Percentiles rank a stretch among this genome's conserved stretches.
These are phyloP conservation scores for Solanum peruvianum DNA, from an alignment of 257 asterid species.

Conservation along the genomic window DNA sequence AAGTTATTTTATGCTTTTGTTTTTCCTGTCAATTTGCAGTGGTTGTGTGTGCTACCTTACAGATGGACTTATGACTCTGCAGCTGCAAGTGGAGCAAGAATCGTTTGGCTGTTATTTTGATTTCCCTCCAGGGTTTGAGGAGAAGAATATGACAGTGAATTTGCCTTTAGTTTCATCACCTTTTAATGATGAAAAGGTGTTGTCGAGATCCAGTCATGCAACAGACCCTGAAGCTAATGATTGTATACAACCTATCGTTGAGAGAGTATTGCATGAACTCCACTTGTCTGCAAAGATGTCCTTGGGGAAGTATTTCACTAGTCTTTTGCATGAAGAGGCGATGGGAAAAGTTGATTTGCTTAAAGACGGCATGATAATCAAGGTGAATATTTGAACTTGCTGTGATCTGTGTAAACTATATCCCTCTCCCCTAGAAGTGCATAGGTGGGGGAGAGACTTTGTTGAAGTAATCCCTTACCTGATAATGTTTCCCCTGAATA, in stretches of 20 bases:
- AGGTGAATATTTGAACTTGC: constrained; percentile 29
- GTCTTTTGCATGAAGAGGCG: constrained; percentile 60
- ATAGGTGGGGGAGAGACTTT: not conserved
- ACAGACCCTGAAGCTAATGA: constrained; percentile 9
- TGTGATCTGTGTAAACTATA: not conserved
- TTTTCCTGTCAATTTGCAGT: constrained; percentile 1
- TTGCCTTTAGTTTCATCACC: constrained; percentile 13
- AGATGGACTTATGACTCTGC: constrained; percentile 19
- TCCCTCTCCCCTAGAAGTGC: not conserved
- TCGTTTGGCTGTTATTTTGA: constrained; percentile 38
- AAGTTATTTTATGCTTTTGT: constrained; percentile 14
- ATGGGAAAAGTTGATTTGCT: constrained; percentile 23
- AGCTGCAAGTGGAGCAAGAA: constrained; percentile 38
- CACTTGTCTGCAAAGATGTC: constrained; percentile 54
- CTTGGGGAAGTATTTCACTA: constrained; percentile 26
- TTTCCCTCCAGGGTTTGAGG: constrained; percentile 81
- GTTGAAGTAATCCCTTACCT: not conserved
- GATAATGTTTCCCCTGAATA: not conserved
- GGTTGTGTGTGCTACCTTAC: constrained; percentile 9
- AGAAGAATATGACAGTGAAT: constrained; percentile 18
- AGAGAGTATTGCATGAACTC: constrained; percentile 48
- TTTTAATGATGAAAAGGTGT: constrained; percentile 13
- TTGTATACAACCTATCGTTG: constrained; percentile 36
- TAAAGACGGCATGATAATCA: constrained; percentile 14
- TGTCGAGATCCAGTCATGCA: constrained; percentile 4